phyloP scores from a whole-genome alignment of 495 filamentous ascomycete genomes.

The Aspergillus taichungensis region DNA sequence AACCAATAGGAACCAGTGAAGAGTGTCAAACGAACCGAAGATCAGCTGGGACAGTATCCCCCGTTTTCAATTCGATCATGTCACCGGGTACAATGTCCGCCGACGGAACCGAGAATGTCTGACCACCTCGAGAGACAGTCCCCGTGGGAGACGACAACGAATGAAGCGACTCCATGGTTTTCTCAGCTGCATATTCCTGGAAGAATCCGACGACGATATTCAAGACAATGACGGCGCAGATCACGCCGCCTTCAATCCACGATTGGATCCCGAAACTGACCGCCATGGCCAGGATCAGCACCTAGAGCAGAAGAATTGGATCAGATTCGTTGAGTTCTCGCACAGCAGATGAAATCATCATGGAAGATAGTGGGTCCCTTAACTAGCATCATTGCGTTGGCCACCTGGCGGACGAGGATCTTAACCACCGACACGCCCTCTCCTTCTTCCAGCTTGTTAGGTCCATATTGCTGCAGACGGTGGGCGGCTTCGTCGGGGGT shows the following conservation, averaged over 20 bases:
- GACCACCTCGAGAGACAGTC: slow-evolving; percentile 44
- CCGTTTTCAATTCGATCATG: slow-evolving; percentile 69
- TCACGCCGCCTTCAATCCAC: slow-evolving; percentile 64
- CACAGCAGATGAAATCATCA: neutral
- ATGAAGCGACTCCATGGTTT: slow-evolving; percentile 66
- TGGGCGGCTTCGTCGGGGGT: slow-evolving; percentile 39
- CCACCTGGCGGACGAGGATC: slow-evolving; percentile 44
- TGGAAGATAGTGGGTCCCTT: slow-evolving; percentile 1
- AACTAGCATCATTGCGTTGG: slow-evolving; percentile 52
- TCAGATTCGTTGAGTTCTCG: slow-evolving; percentile 14
- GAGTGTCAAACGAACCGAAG: slow-evolving; percentile 23
- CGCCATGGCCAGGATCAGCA: slow-evolving; percentile 62
- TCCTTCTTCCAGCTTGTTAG: slow-evolving; percentile 46
- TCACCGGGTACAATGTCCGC: slow-evolving; percentile 53
- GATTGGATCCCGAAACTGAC: slow-evolving; percentile 60
- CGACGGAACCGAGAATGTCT: slow-evolving; percentile 44
- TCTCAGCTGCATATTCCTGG: slow-evolving; percentile 64
- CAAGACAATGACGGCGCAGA: slow-evolving; percentile 54
- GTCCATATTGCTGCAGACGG: slow-evolving; percentile 43
- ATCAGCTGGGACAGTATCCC: slow-evolving; percentile 77
- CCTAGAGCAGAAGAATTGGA: slow-evolving; percentile 31
- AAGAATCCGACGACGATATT: slow-evolving; percentile 63
- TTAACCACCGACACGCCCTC: slow-evolving; percentile 37
- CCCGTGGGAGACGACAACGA: slow-evolving; percentile 56
- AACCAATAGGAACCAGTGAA: too few species aligned